Conservation (phyloP, 441 rosid species). For the Adansonia gregorii region DNA sequence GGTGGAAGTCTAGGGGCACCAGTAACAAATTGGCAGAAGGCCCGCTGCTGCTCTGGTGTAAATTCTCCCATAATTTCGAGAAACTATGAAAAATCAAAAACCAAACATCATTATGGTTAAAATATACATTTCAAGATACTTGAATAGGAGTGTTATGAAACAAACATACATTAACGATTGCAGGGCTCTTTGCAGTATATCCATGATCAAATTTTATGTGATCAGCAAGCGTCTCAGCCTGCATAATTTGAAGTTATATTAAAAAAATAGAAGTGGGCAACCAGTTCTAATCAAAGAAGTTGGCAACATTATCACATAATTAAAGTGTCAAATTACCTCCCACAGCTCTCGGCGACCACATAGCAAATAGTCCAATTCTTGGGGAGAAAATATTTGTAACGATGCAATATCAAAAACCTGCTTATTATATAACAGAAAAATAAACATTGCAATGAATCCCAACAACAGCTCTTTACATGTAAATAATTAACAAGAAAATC, state of each 20-base stretch:
- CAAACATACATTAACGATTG: slow-evolving; percentile 67
- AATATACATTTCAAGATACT: not conserved
- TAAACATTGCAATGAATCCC: slow-evolving; percentile 9
- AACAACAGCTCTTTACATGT: not conserved
- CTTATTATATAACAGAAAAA: slow-evolving; percentile 22
- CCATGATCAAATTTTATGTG: slow-evolving; percentile 99
- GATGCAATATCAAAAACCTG: slow-evolving; percentile 96
- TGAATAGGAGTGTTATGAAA: slow-evolving; percentile 4
- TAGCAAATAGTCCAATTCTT: slow-evolving; percentile 88
- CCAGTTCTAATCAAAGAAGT: slow-evolving; percentile 1
- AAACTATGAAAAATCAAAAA: slow-evolving; percentile 51
- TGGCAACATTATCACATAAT: slow-evolving; percentile 6
- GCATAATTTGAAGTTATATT: slow-evolving; percentile 34
- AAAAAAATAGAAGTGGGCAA: slow-evolving; percentile 16
- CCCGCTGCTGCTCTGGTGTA: slow-evolving; percentile 93
- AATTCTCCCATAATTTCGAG: slow-evolving; percentile 98
- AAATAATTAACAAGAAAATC: not conserved
- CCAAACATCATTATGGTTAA: slow-evolving; percentile 20
- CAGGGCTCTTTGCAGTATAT: slow-evolving; percentile 96
- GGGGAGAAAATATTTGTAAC: slow-evolving; percentile 93
- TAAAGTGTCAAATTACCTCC: slow-evolving; percentile 61
- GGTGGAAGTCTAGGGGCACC: slow-evolving; percentile 99
- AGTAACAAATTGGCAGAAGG: slow-evolving; percentile 99
- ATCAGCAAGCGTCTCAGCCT: slow-evolving; percentile 90
- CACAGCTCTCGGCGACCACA: slow-evolving; percentile 99